A percentile compares a stretch with the other conserved stretches of the same genome.
Conservation (phyloP, 805 yeast genomes). For the Kodamaea nitidulidarum region DNA sequence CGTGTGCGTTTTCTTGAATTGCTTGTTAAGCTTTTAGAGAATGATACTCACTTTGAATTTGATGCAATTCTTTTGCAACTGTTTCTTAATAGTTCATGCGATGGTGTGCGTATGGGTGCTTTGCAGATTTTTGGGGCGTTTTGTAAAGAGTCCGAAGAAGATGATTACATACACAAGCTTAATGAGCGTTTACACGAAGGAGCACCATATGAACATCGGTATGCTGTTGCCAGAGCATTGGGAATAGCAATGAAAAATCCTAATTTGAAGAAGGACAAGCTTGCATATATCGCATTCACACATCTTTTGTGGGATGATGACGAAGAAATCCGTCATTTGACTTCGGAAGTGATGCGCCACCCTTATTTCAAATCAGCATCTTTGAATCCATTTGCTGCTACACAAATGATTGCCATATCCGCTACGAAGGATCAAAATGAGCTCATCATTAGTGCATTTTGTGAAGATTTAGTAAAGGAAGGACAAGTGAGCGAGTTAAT, state of each 20-base stretch:
- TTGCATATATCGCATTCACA: constrained; percentile 19
- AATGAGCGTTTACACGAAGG: constrained; percentile 35
- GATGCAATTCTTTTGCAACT: not conserved
- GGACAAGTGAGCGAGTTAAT: constrained; percentile 5
- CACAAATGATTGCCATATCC: not conserved
- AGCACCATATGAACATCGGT: constrained; percentile 41
- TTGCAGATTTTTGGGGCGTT: constrained; percentile 51
- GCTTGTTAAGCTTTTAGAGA: constrained; percentile 19
- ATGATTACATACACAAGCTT: constrained; percentile 14
- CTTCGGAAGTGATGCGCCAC: constrained; percentile 40
- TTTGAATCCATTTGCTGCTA: constrained; percentile 10
- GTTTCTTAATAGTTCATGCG: constrained; percentile 1
- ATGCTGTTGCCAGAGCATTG: constrained; percentile 44
- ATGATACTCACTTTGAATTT: not conserved
- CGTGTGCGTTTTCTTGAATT: constrained; percentile 39
- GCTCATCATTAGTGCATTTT: constrained; percentile 10
- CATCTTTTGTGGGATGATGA: constrained; percentile 63
- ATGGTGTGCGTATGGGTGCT: constrained; percentile 22
- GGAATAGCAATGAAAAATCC: constrained; percentile 15
- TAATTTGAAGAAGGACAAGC: not conserved
- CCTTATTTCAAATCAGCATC: not conserved
- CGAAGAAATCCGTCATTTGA: constrained; percentile 47
- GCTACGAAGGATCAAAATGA: not conserved
- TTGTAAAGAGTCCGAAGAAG: constrained; percentile 19
- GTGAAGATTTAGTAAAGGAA: not conserved